A percentile compares a stretch with the other conserved stretches of the same genome.
These are phyloP conservation scores for Pythium plurisporium DNA, from an alignment of 352 stramenopile genomes.

Conservation along the genomic window DNA sequence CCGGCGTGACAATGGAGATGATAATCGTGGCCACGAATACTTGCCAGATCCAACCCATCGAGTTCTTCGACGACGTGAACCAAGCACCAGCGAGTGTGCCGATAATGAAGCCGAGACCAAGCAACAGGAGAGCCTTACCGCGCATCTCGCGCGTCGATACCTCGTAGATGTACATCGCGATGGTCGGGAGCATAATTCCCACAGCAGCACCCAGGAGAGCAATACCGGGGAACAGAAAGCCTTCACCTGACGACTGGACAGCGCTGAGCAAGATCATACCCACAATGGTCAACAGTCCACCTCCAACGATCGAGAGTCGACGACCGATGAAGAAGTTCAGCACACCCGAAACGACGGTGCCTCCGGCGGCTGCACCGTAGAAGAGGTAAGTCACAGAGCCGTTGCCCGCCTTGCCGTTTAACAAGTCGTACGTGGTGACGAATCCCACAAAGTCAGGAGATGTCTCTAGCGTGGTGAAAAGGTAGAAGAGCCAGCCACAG, in stretches of 20 bases:
- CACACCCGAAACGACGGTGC: slow-evolving; percentile 44
- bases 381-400: slow-evolving; percentile 69
- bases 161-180: slow-evolving; percentile 85
- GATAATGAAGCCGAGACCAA: slow-evolving; percentile 65
- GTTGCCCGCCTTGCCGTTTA: slow-evolving; percentile 52
- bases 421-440: slow-evolving; percentile 67
- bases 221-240: slow-evolving; percentile 61
- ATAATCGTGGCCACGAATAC: slow-evolving; percentile 77
- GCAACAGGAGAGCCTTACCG: slow-evolving; percentile 68
- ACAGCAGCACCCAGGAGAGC: slow-evolving; percentile 50
- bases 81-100: slow-evolving; percentile 58
- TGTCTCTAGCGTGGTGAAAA: slow-evolving; percentile 71
- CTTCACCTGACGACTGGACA: slow-evolving; percentile 44
- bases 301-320: slow-evolving; percentile 66
- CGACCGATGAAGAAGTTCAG: slow-evolving; percentile 73
- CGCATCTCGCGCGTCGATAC: slow-evolving; percentile 83
- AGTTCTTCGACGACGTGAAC: slow-evolving; percentile 66
- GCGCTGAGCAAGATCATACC: slow-evolving; percentile 68
- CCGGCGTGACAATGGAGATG: slow-evolving; percentile 72
- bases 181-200: slow-evolving; percentile 63
- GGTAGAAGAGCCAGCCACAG: slow-evolving; percentile 75
- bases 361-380: slow-evolving; percentile 49
- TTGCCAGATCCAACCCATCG: slow-evolving; percentile 82
- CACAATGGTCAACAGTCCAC: slow-evolving; percentile 58
- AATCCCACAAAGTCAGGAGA: slow-evolving; percentile 77